Evolutionary conservation across 2,329 filamentous ascomycete genomes (phyloP).

Genomic region (Fusarium verticillioides): DNA sequence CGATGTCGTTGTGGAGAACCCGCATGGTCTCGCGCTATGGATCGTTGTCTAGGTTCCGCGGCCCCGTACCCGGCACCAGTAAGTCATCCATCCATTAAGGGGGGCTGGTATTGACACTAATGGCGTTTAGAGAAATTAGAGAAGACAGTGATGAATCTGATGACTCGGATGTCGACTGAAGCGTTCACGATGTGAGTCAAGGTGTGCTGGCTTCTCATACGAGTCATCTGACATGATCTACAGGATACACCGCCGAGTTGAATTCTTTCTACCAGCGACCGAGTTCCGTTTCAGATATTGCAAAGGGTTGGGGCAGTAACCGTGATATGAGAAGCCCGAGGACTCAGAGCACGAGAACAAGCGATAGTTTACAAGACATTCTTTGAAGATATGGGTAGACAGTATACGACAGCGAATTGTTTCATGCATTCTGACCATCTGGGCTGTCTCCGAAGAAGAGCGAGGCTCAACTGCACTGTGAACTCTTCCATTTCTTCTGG

Average conservation of each 20-base stretch:
- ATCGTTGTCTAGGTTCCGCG: background rate
- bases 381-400: background rate
- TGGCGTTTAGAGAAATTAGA: background rate
- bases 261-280: background rate
- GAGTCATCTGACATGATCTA: background rate
- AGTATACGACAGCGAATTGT: background rate
- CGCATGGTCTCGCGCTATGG: fast-evolving
- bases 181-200: background rate
- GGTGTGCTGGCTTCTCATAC: background rate
- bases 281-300: background rate
- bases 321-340: background rate
- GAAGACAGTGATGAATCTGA: background rate
- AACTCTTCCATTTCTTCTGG: background rate
- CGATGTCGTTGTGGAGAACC: background rate
- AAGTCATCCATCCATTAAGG: background rate
- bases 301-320: too few species aligned
- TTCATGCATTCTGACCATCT: background rate
- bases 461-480: background rate
- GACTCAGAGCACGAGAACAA: background rate
- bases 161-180: background rate
- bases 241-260: background rate
- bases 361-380: background rate
- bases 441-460: background rate
- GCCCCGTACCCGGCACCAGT: background rate
- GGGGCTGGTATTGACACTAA: background rate